These are phyloP conservation scores for Knoxia roxburghii DNA, from an alignment of 257 asterid genomes.

Conservation along the genomic window DNA sequence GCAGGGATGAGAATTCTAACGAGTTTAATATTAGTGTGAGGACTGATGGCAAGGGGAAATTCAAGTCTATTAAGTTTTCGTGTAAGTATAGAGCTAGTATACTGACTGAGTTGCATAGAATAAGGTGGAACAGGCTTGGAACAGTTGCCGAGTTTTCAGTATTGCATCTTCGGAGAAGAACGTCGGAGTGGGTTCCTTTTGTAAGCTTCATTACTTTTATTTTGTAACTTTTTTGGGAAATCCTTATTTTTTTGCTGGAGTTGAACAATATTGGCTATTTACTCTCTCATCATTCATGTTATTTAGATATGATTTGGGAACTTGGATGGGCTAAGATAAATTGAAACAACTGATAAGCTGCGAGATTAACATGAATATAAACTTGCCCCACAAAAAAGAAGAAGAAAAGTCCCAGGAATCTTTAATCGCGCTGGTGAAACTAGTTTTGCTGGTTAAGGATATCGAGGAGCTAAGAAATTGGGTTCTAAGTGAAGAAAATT, in stretches of 20 bases:
- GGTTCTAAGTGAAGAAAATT: background rate
- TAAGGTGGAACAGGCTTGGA: slow-evolving; percentile 71
- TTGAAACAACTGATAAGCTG: background rate
- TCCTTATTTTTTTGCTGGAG: background rate
- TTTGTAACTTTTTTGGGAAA: background rate
- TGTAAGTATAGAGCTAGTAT: slow-evolving; percentile 77
- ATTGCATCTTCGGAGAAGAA: slow-evolving; percentile 74
- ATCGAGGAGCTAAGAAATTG: background rate
- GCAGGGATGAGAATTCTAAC: slow-evolving; percentile 68
- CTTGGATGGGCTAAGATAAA: background rate
- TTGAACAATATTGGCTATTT: background rate
- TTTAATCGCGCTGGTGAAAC: background rate
- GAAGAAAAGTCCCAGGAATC: background rate
- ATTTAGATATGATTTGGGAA: background rate
- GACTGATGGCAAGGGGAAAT: slow-evolving; percentile 94
- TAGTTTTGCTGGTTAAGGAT: background rate
- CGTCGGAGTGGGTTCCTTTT: slow-evolving; percentile 75
- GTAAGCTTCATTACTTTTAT: slow-evolving; percentile 40
- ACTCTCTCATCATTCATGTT: background rate
- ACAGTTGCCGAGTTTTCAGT: slow-evolving; percentile 73
- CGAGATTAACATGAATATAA: background rate
- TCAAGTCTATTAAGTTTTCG: slow-evolving; percentile 75
- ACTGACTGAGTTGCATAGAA: slow-evolving; percentile 81
- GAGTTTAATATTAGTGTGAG: slow-evolving; percentile 84
- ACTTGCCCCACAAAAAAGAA: background rate